A percentile compares a stretch with the other conserved stretches of the same genome.
phyloP scores from a whole-genome alignment of 179 eudicot species.

The Sideroxylon spinosum region DNA sequence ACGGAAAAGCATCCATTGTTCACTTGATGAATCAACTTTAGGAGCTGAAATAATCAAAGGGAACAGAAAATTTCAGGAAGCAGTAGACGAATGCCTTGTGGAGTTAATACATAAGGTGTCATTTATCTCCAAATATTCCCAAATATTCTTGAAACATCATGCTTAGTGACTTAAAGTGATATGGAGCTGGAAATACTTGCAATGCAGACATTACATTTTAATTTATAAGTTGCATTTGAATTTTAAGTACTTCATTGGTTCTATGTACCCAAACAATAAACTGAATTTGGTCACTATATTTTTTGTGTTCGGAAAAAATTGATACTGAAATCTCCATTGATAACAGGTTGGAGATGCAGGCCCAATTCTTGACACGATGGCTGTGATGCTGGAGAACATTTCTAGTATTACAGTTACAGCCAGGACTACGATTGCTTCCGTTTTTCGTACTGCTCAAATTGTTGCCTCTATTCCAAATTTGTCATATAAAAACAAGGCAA shows the following conservation, averaged over 20 bases:
- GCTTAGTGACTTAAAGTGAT: not conserved
- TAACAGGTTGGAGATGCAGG: slow-evolving; percentile 98
- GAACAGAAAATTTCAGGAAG: slow-evolving; percentile 63
- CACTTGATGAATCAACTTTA: slow-evolving; percentile 67
- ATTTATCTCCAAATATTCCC: slow-evolving; percentile 5
- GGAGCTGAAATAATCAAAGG: slow-evolving; percentile 62
- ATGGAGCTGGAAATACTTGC: slow-evolving; percentile 1
- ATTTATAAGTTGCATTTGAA: not conserved
- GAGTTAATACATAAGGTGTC: slow-evolving; percentile 67
- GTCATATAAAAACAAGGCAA: slow-evolving; percentile 76
- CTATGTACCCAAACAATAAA: not conserved
- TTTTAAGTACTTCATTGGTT: not conserved
- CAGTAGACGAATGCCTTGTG: slow-evolving; percentile 77
- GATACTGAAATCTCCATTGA: not conserved
- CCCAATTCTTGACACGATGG: slow-evolving; percentile 89
- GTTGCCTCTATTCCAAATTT: slow-evolving; percentile 81
- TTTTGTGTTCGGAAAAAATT: not conserved
- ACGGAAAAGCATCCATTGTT: slow-evolving; percentile 77
- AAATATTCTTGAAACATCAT: not conserved
- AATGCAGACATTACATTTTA: not conserved
- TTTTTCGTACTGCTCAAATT: slow-evolving; percentile 91
- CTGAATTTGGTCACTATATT: not conserved
- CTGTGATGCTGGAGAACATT: slow-evolving; percentile 83
- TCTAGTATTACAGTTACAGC: slow-evolving; percentile 64
- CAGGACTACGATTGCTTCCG: slow-evolving; percentile 76